These are phyloP conservation scores for Rhododendron kiyosumense DNA, from an alignment of 148 eudicot genomes.

Conservation along the genomic window DNA sequence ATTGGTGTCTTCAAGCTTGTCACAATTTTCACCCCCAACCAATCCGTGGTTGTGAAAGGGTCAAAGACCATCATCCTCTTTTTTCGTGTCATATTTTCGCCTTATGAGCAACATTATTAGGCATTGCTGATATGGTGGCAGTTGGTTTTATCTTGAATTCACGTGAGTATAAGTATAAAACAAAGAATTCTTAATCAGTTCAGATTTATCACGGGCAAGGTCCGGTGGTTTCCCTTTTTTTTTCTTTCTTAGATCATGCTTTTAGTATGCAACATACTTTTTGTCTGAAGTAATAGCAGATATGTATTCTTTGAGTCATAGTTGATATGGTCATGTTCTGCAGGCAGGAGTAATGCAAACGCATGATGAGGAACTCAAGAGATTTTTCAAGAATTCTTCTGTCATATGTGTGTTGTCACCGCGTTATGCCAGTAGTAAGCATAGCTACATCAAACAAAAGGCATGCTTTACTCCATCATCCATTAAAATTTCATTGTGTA, in stretches of 20 bases:
- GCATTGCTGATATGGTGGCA: not conserved
- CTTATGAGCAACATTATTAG: not conserved
- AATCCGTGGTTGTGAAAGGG: not conserved
- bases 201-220: not conserved
- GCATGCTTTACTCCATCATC: conserved; percentile 26
- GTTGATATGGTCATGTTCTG: conserved; percentile 18
- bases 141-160: not conserved
- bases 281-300: not conserved
- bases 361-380: conserved; percentile 91
- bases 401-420: conserved; percentile 87
- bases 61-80: not conserved
- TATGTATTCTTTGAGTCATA: not conserved
- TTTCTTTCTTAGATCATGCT: not conserved
- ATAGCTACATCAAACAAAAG: conserved; percentile 75
- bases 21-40: not conserved
- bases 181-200: not conserved
- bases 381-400: conserved; percentile 85
- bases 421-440: conserved; percentile 82
- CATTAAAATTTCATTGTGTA: not conserved
- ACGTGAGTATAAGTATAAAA: not conserved
- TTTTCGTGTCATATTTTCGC: not conserved
- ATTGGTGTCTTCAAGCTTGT: not conserved
- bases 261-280: not conserved
- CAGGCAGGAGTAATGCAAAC: conserved; percentile 92
- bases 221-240: not conserved